Evolutionary conservation across 1,284 basidiomycete species (phyloP), one percentile per base, ranked within the genome.

Genomic region (Somion occarium): DNA sequence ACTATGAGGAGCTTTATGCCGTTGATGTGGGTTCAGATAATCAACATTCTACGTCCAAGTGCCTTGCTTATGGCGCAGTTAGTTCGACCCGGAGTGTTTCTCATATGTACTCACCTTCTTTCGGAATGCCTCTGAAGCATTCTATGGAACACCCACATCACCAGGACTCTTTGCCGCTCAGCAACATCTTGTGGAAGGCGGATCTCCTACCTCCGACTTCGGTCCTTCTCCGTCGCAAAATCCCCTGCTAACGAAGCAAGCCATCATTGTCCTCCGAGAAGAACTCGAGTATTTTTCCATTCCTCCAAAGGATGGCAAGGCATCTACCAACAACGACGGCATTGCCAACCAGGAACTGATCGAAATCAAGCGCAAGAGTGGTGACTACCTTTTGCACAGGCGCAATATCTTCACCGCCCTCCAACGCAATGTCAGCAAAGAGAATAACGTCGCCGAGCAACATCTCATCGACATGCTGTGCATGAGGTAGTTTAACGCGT

Each of bases 381-480:
- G 97, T 13, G 79, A 87, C 55, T 89, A 89, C 58, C 76, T 99
- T 55, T 85, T 98, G 64, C 86, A 91, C 55, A 91, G 93, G 67
- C 80, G 81, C 62, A 92, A 88, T 67, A 98, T 99, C 63, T 99
- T 99, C 67, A 97, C 97, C 1, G 96, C 96, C 20, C 73, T 99
- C 53, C 96, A 99, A 76, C 79, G 97, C 61, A 99, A 99, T 69
- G 94, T 99, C 55, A 97, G 97, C 74, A 97, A 97, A 76, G 96
- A 98, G 75, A 98, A 98, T 69, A 99, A 99, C 67, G 78, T 98
- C 58, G 96, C 96, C 15, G 96, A 99, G 71, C 96, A 98, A 73
- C 96, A 99, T 73, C 75, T 99, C 58, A 99, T 99, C 70, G 97
- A 99, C 73, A 99, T 99, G 96, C 79, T 99, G 50, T 99, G 97